These are phyloP conservation scores for Apiotrichum domesticum DNA, from an alignment of 1,284 basidiomycete genomes.

Conservation along the genomic window DNA sequence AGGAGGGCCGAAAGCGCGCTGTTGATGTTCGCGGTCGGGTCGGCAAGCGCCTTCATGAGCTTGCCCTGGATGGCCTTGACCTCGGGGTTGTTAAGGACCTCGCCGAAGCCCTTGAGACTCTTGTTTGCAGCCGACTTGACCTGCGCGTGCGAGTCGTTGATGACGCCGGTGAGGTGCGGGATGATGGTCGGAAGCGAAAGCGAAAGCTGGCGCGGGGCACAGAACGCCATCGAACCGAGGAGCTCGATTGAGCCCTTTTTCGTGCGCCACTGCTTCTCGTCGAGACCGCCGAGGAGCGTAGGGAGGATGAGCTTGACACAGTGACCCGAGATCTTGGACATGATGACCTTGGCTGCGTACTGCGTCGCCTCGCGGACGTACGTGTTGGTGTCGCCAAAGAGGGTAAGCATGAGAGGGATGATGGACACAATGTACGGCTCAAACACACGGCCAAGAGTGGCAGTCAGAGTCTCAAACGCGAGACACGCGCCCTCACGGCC, in stretches of 20 bases:
- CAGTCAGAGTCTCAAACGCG: slow-evolving; percentile 85
- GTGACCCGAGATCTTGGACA: slow-evolving; percentile 86
- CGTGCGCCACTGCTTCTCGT: slow-evolving; percentile 98
- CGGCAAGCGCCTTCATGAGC: slow-evolving; percentile 91
- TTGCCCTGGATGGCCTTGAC: slow-evolving; percentile 88
- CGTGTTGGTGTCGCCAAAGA: slow-evolving; percentile 81
- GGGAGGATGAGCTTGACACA: slow-evolving; percentile 94
- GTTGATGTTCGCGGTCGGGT: slow-evolving; percentile 81
- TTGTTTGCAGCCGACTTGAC: slow-evolving; percentile 89
- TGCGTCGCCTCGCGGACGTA: slow-evolving; percentile 94
- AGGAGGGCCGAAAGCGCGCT: slow-evolving; percentile 75
- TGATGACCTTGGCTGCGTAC: slow-evolving; percentile 88
- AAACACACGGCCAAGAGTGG: slow-evolving; percentile 78
- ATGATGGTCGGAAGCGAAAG: slow-evolving; percentile 94
- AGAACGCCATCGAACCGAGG: slow-evolving; percentile 97
- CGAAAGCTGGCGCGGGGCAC: slow-evolving; percentile 91
- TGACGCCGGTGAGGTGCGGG: slow-evolving; percentile 84
- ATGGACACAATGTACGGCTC: slow-evolving; percentile 84
- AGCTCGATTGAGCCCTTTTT: slow-evolving; percentile 97
- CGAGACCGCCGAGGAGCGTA: slow-evolving; percentile 79
- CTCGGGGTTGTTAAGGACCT: slow-evolving; percentile 90
- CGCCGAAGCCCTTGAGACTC: slow-evolving; percentile 95
- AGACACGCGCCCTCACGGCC: slow-evolving; percentile 91
- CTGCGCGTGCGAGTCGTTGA: slow-evolving; percentile 97
- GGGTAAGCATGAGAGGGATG: slow-evolving; percentile 75